phyloP scores from a whole-genome alignment of 129 eudicot species.

The Saposhnikovia divaricata region DNA sequence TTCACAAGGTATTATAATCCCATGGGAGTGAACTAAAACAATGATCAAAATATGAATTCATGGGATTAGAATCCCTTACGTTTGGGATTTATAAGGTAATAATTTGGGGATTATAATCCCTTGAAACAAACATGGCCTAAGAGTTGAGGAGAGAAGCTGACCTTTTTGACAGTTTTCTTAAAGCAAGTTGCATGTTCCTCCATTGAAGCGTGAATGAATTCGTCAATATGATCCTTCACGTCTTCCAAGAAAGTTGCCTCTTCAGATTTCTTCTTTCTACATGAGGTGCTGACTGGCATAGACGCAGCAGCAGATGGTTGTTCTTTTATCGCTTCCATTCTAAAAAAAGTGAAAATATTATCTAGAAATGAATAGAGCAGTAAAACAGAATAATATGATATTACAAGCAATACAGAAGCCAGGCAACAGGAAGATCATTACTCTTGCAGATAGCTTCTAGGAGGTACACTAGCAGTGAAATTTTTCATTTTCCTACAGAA shows the following conservation, averaged over 20 bases:
- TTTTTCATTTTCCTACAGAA: background rate
- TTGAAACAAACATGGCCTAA: no score
- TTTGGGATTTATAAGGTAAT: no score
- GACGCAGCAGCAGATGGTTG: constrained; percentile 19
- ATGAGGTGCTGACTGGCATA: constrained; percentile 33
- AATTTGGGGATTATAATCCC: no score
- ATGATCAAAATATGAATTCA: no score
- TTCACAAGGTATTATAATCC: no score
- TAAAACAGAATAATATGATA: no score
- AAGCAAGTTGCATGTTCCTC: constrained; percentile 72
- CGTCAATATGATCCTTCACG: constrained; percentile 65
- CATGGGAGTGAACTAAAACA: no score
- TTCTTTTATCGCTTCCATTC: constrained; percentile 47
- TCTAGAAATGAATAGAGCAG: background rate
- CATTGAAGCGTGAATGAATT: constrained; percentile 73
- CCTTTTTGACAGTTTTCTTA: constrained; percentile 57
- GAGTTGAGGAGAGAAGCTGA: constrained; percentile 11
- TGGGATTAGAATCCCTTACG: no score
- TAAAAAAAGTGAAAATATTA: background rate
- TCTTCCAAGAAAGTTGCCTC: constrained; percentile 64
- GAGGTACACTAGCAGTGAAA: background rate
- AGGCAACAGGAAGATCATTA: background rate
- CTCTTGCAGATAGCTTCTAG: background rate
- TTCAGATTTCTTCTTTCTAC: constrained; percentile 61
- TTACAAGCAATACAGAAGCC: background rate